These are phyloP conservation scores for Pochonia chlamydosporia DNA, from an alignment of 2,329 filamentous ascomycete species.

Conservation along the genomic window DNA sequence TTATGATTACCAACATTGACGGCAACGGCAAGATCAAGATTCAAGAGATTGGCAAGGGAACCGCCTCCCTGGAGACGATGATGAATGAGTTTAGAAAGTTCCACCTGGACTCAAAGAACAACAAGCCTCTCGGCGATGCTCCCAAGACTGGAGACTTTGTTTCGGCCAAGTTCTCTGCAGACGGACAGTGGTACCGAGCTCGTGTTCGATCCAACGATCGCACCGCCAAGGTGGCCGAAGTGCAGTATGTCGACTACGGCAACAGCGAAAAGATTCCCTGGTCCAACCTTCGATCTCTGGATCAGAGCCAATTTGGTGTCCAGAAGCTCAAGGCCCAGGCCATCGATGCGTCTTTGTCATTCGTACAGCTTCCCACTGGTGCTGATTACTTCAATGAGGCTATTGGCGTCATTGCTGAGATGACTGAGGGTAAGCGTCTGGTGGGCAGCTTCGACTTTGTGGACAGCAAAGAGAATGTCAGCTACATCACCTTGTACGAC, in stretches of 20 bases:
- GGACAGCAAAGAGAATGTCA: conserved; percentile 69
- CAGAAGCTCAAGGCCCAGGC: conserved; percentile 86
- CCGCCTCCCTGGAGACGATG: conserved; percentile 74
- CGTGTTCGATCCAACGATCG: conserved; percentile 90
- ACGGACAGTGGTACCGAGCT: conserved; percentile 92
- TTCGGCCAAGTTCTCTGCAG: conserved; percentile 82
- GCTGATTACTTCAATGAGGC: conserved; percentile 81
- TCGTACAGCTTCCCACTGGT: conserved; percentile 79
- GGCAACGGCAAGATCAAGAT: conserved; percentile 78
- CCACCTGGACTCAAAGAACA: conserved; percentile 80
- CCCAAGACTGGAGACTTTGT: conserved; percentile 92
- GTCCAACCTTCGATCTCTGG: conserved; percentile 75
- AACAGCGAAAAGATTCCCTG: conserved; percentile 88
- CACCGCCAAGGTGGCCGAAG: conserved; percentile 78
- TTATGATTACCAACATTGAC: conserved; percentile 88
- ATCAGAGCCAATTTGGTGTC: conserved; percentile 69
- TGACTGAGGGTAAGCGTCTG: conserved; percentile 69
- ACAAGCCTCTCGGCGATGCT: conserved; percentile 61
- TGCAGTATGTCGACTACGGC: conserved; percentile 93
- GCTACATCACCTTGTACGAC: conserved; percentile 86
- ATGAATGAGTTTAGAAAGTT: conserved; percentile 91
- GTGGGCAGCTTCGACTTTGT: conserved; percentile 89
- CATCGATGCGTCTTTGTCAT: conserved; percentile 77
- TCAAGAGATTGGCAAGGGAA: conserved; percentile 83
- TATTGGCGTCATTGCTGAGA: conserved; percentile 66